Percentiles rank a stretch among this genome's conserved stretches.
phyloP scores from a whole-genome alignment of 2,329 filamentous ascomycete genomes.

The Trichoderma simmonsii region DNA sequence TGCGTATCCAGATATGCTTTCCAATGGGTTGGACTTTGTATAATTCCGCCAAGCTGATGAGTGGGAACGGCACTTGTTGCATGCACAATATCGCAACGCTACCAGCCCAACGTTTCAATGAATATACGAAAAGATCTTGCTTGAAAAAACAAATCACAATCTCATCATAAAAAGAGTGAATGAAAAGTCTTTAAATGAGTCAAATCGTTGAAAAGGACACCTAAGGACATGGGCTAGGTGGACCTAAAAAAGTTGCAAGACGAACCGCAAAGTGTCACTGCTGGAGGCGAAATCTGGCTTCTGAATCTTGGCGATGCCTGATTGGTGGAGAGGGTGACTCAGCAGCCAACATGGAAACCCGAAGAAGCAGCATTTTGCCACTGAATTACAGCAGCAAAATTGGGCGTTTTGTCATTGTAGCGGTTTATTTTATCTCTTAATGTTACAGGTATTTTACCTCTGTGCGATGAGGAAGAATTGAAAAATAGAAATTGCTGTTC shows the following conservation, averaged over 20 bases:
- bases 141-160: not conserved
- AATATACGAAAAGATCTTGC: not conserved
- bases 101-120: not conserved
- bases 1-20: not conserved
- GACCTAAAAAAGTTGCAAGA: not conserved
- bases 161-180: not conserved
- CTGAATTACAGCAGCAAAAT: not conserved
- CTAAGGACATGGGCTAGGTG: constrained; percentile 12
- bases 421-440: not conserved
- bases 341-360: constrained; percentile 5
- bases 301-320: constrained; percentile 17
- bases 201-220: constrained; percentile 21
- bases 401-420: not conserved
- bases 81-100: not conserved
- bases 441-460: no score
- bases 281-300: constrained; percentile 18
- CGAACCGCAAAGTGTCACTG: constrained; percentile 1
- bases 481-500: not conserved
- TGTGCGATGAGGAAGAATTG: not conserved
- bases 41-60: not conserved
- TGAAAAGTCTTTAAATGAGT: constrained; percentile 19
- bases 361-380: not conserved
- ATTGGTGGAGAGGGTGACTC: constrained; percentile 19
- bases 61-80: not conserved
- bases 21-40: not conserved